Percentiles rank a stretch among this genome's conserved stretches.
These are phyloP conservation scores for Mallotus nudiflorus DNA, from an alignment of 345 rosid genomes.

Conservation along the genomic window DNA sequence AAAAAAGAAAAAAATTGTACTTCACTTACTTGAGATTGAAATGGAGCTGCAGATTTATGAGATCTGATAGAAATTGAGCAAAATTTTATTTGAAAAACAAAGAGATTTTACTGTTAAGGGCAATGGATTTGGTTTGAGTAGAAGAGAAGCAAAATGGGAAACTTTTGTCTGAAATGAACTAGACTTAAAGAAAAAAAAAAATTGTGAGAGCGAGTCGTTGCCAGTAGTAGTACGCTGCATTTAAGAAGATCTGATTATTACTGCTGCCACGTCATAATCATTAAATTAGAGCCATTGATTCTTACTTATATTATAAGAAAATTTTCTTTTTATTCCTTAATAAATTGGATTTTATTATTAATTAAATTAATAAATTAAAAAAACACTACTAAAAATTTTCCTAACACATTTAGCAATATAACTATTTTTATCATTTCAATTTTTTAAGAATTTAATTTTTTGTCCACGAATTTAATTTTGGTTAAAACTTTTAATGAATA, in stretches of 20 bases:
- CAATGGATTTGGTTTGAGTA: neutral
- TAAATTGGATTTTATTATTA: no score
- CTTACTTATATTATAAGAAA: no score
- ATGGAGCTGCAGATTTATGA: neutral
- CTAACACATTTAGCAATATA: no score
- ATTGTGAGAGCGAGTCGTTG: neutral
- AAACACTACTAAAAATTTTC: no score
- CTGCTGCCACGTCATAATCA: slow-evolving; percentile 9
- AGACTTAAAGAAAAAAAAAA: neutral
- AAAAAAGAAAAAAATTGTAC: neutral
- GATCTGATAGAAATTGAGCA: neutral
- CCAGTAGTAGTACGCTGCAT: neutral
- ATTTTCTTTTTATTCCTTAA: no score
- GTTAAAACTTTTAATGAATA: no score
- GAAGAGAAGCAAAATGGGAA: neutral
- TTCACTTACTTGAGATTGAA: neutral
- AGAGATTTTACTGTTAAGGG: neutral
- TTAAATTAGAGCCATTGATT: no score
- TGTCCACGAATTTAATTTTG: no score
- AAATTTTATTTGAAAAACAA: neutral
- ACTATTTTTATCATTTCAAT: no score
- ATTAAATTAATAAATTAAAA: no score
- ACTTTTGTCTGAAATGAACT: neutral
- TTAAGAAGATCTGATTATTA: neutral
- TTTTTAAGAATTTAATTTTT: no score